Base-by-base conservation (phyloP, 441 rosid genomes). In the Gossypium gossypioides region DNA sequence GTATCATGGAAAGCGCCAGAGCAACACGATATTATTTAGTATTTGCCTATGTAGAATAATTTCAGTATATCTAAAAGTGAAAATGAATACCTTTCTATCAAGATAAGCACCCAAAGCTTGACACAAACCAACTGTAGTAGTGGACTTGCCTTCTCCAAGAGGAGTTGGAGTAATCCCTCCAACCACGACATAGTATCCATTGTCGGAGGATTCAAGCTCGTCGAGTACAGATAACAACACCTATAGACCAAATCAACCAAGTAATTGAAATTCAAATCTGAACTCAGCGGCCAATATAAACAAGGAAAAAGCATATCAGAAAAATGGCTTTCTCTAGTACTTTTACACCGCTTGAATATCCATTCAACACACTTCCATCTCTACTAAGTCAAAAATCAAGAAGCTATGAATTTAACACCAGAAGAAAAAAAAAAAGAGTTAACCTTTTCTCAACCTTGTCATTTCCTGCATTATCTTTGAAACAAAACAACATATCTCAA, bases 161-260 rank as follows among this genome's bases (percentile, higher is more conserved):
- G 99, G 99, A 68, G 99, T 92, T 6, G 99, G 99, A 73, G 99
- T 92, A 67, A 92, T 95, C 73, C 99, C 99, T 66, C 98, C 99
- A 29, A 95, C 97, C 81, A 92, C 98, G 71, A 90, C 98, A 69
- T 91, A 95, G 76, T 88, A 92, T 0, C 98, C 99, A 82, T 92
- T 92, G 48, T 76, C 76, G 77, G 83, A 80, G 78, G 83, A 91
- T 84, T 91, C 61, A 68, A 91, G 87, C 78, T 91, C 96, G 72
- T 89, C 96, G 61, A 91, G 78, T 52, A 80, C 95, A 4, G 98
- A 84, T 80, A 92, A 72, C 79, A 95, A 80, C 58, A 95, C 92
- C 98, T 92, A 66, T 25, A 54, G 15, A 71, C 40, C 70, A 63
- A 74, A 70, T 1, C 22, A 37, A 29, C 46, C 68, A 54, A 70